A percentile compares a stretch with the other conserved stretches of the same genome.
Conservation (phyloP, 1,139 yeast genomes). For the Debaryomyces psychrophilus region DNA sequence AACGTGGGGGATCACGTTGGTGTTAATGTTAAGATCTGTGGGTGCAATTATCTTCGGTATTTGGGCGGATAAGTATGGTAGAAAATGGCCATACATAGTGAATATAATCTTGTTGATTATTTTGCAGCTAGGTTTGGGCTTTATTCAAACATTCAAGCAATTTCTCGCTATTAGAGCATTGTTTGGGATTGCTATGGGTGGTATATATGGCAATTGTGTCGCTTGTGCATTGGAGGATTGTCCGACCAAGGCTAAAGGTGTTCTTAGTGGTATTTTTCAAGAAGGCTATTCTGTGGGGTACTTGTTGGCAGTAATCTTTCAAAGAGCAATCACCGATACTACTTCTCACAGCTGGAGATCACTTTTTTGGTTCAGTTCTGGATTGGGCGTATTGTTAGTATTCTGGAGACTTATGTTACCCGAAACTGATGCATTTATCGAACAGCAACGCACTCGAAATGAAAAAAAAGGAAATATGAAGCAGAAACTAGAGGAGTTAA, state of each 20-base stretch:
- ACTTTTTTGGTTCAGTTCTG: constrained; percentile 35
- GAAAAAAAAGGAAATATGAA: constrained; percentile 9
- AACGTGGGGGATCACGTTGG: constrained; percentile 50
- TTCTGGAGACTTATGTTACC: constrained; percentile 23
- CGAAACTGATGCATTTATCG: constrained; percentile 12
- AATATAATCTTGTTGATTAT: constrained; percentile 35
- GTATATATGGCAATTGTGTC: constrained; percentile 42
- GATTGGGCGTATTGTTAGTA: constrained; percentile 28
- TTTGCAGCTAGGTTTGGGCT: constrained; percentile 46
- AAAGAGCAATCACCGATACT: constrained; percentile 37
- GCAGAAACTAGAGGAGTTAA: constrained; percentile 7
- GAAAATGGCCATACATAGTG: constrained; percentile 42
- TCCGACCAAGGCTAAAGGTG: constrained; percentile 41
- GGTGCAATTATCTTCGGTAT: constrained; percentile 45
- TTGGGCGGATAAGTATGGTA: constrained; percentile 41
- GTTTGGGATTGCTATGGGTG: constrained; percentile 50
- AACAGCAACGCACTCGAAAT: constrained; percentile 7
- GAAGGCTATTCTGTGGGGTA: constrained; percentile 51
- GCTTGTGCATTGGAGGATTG: constrained; percentile 45
- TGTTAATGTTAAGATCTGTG: constrained; percentile 47
- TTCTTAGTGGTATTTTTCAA: constrained; percentile 45
- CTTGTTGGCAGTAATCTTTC: constrained; percentile 45
- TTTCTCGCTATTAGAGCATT: constrained; percentile 45
- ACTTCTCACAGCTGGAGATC: constrained; percentile 31
- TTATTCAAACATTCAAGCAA: constrained; percentile 39